Conservation (phyloP, 2,329 filamentous ascomycete species). For the Pseudogymnoascus verrucosus region DNA sequence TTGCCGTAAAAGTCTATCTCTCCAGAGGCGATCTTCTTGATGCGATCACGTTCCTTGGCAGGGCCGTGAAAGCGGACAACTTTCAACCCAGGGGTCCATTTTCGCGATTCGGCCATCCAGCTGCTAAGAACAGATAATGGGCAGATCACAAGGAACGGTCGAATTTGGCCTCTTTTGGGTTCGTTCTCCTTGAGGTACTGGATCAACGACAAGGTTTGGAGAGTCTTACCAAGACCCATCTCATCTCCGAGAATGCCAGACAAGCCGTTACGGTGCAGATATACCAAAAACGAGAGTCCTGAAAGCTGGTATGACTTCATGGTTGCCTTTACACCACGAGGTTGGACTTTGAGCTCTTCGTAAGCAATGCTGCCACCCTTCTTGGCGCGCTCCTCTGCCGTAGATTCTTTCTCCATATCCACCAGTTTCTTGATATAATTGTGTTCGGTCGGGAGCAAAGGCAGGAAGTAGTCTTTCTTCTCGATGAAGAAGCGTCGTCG, state of each 20-base stretch:
- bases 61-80: constrained; percentile 41
- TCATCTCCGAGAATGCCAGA: constrained; percentile 41
- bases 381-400: constrained; percentile 17
- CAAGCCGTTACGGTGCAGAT: constrained; percentile 37
- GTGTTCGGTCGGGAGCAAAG: constrained; percentile 24
- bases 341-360: constrained; percentile 23
- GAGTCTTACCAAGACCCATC: constrained; percentile 43
- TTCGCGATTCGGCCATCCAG: constrained; percentile 39
- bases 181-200: constrained; percentile 37
- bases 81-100: constrained; percentile 40
- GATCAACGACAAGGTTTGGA: constrained; percentile 42
- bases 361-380: constrained; percentile 22
- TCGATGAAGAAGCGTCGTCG: constrained; percentile 28
- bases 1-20: constrained; percentile 39
- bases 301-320: constrained; percentile 45
- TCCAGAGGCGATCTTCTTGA: constrained; percentile 40
- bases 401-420: constrained; percentile 20
- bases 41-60: constrained; percentile 31
- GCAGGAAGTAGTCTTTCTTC: constrained; percentile 28
- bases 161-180: constrained; percentile 29
- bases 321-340: constrained; percentile 34
- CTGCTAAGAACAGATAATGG: constrained; percentile 42
- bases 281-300: constrained; percentile 41
- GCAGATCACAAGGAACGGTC: constrained; percentile 40
- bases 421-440: constrained; percentile 29